Evolutionary conservation across 2,329 filamentous ascomycete species (phyloP), one percentile per base, ranked within the genome.

Genomic region (Lecanoromycetidae sp.): DNA sequence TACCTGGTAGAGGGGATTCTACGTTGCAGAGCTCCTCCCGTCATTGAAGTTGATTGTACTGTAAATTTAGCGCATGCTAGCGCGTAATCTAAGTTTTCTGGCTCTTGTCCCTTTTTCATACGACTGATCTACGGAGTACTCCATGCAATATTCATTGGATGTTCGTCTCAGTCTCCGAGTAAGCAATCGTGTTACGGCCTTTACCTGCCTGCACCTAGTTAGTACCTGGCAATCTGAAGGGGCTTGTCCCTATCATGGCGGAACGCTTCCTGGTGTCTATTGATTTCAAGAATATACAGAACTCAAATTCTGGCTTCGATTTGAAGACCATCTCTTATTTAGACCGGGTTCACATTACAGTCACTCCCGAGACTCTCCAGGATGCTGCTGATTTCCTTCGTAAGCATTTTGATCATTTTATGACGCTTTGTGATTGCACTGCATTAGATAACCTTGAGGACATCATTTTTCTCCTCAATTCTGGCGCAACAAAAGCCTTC

Each of bases 401-500:
- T 46, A 63, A 72, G 43, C 74, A 78, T 34, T 73, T 79, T 53
- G 67, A 70, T 45, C 63, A 65, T 7, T 73, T 77, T 44, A 63
- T 71, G 55, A 76, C 84, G 54, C 87, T 84, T 62, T 76, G 94
- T 55, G 86, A 94, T 57, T 87, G 80, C 42, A 82, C 84, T 4
- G 67, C 68, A 19, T 71, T 96, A 64, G 75, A 34, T 26, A 79
- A 79, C 9, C 69, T 71, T 46, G 82, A 87, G 55, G 83, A 93
- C 54, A 71, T 96, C 29, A 68, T 90, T 45, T 76, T 83, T 38
- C 73, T 96, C 29, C 77, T 98, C 47, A 85, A 98, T 62, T 77
- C 80, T 54, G 91, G 91, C 50, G 87, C 87, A 5, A 77, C 80
- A 44, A 91, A 82, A 61, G 82, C 91, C 52, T 91, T 96, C 62